Base-by-base conservation (phyloP, 2,329 filamentous ascomycete species). In the Byssochlamys sp. region DNA sequence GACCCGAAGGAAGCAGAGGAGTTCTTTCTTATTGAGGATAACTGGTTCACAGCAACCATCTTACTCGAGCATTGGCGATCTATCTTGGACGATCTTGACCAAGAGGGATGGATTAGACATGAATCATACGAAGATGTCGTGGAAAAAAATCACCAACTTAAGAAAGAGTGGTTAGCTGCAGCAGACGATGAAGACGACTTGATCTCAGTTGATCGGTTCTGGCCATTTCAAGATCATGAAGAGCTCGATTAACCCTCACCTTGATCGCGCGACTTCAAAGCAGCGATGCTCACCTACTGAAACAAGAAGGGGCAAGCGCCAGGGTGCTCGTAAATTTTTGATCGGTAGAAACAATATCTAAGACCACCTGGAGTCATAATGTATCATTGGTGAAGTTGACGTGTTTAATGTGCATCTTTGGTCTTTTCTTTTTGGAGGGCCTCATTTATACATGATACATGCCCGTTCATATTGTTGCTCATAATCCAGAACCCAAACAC, bases 21-120 rank as follows among this genome's bases (percentile, higher is more conserved):
- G 27, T 53, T 53, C 52, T 33, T 29, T 35, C 52, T 14, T 3
- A 12, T 53, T 25, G 52, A 53, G 27, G 52, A 53, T 25, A 53
- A 53, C 52, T 53, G 52, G 52, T 7, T 53, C 52, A 53, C 28
- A 53, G 29, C 52, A 31, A 53, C 52, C 11, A 35, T 53, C 31
- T 25, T 53, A 31, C 25, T 53, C 14, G 52, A 53, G 25, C 25
- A 53, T 25, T 53, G 52, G 52, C 52, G 52, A 14, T 48, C 39
- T 48, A 14, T 48, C 19, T 24, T 48, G 39, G 39, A 48, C 19
- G 2, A 48, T 48, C 39, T 14, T 14, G 39, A 10, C 39, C 39
- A 48, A 10, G 39, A 48, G 2, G 12, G 39, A 48, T 48, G 39
- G 39, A 2, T 48, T 48, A 48, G 39, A 24, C 12, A 48, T 24